phyloP scores from a whole-genome alignment of 768 basidiomycete species.

The Amyloporia xantha region DNA sequence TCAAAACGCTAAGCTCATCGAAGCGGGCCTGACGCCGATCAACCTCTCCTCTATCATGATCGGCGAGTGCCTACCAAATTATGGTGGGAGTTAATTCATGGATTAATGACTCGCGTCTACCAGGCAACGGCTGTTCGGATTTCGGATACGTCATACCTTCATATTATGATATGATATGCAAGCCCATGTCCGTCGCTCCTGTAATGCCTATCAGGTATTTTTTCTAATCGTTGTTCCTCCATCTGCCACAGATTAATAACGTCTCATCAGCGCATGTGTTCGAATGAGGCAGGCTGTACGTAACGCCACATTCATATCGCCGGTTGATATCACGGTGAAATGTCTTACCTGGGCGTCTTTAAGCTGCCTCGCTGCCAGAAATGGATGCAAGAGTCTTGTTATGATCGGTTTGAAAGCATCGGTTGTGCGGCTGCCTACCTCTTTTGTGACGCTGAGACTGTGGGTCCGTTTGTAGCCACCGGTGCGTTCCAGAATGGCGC shows the following conservation, averaged over 20 bases:
- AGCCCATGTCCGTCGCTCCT: not conserved
- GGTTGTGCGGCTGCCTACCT: conserved; percentile 33
- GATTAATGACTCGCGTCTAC: not conserved
- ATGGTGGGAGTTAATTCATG: too few species aligned
- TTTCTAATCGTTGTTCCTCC: not conserved
- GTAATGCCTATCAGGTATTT: not conserved
- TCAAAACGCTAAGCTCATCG: conserved; percentile 34
- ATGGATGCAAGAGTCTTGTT: conserved; percentile 31
- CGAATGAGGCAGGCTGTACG: conserved; percentile 38
- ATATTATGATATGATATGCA: not conserved
- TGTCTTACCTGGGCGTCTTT: too few species aligned
- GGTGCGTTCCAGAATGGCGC: conserved; percentile 21
- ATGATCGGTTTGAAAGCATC: conserved; percentile 36
- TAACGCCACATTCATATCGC: not conserved
- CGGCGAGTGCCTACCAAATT: conserved; percentile 14
- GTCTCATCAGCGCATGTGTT: conserved; percentile 29
- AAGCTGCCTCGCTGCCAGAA: conserved; percentile 36
- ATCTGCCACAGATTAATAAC: not conserved
- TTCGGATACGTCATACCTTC: not conserved
- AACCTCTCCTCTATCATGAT: conserved; percentile 46
- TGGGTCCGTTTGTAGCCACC: conserved; percentile 20
- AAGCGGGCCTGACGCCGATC: conserved; percentile 41
- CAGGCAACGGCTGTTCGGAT: not conserved
- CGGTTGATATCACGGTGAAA: not conserved
- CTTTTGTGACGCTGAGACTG: conserved; percentile 31